Base-by-base conservation (phyloP, 2,329 filamentous ascomycete species). In the Cercospora sesami region DNA sequence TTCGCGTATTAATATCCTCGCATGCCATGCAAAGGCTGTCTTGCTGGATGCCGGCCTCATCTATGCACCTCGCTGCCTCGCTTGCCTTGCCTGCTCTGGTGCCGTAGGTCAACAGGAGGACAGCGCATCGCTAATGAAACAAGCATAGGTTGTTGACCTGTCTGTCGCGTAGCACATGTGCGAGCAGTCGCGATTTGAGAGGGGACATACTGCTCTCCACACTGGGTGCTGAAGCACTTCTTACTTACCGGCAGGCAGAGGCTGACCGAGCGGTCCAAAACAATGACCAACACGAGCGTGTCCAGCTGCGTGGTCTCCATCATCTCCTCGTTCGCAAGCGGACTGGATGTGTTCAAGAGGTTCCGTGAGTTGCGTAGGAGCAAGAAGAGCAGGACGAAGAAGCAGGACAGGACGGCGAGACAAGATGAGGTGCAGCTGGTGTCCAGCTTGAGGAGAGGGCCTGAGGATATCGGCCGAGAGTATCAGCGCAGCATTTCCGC, bases 341-440 rank as follows among this genome's bases (percentile, higher is more conserved):
- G 81, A 28, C 74, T 83, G 33, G 80, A 83, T 69, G 79, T 83
- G 18, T 81, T 83, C 75, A 82, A 79, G 70, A 76, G 79, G 66
- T 72, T 83, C 39, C 76, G 79, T 16, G 77, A 80, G 64, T 73
- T 67, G 69, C 64, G 69, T 23, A 61, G 39, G 36, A 66, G 61
- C 31, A 66, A 64, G 51, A 72, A 71, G 67, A 58, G 76, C 26
- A 66, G 62, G 33, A 39, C 53, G 16, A 66, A 68, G 61, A 68
- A 64, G 26, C 71, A 72, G 31, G 75, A 75, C 9, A 57, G 33
- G 21, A 53, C 60, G 7, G 64, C 63, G 36, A 72, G 71, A 31
- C 74, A 77, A 9, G 39, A 53, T n/a, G 81, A 83, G 72, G 63
- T 78, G 6, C 76, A 77, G 42, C 73, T 84, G 42, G 79, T 75